Evolutionary conservation across 2,329 filamentous ascomycete species (phyloP), one percentile per base, ranked within the genome.

Genomic region (Colletotrichum sp.): DNA sequence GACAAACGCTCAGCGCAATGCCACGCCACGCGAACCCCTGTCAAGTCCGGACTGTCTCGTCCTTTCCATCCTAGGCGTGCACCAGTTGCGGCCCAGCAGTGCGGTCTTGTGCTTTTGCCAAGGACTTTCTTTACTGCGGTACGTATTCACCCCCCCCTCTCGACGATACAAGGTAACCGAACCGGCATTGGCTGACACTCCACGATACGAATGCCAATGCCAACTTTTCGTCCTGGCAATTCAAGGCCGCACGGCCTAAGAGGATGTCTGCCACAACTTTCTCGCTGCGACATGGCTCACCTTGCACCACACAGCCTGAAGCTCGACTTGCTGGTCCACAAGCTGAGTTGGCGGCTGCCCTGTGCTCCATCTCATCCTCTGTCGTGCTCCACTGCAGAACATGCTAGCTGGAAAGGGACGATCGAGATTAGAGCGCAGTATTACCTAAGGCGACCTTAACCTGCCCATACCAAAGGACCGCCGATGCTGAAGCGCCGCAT

Each of bases 281-380:
- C 69, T 52, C 63, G 49, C 68, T 71, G 24, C 24, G 34, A 49
- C 68, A 71, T 62, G 68, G 68, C 72, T 60, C 49, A 60, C 72
- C 72, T 62, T 75, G 72, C 49, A 66, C 24, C 26, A n/a, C 8
- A 26, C 62, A 36, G 62, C 44, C 49, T 32, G 32, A 67, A 72
- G 55, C 21, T 39, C 30, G 15, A 64, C 8, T 34, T 60, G 36
- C 66, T 55, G 39, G 36, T 32, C 72, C 60, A 72, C 52, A 57
- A 18, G 57, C 30, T 75, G 72, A 72, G 68, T 52, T 70, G 68
- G 68, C 49, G 60, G 24, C 63, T 69, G 71, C 71, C 64, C 71
- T 62, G 52, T 69, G 71, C 71, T 49, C 39, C 30, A 34, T 52
- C 21, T 24, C 34, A 24, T 39, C 63, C 32, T 57, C 34, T 26